Evolutionary conservation across 78 protist genomes (phyloP), one percentile per base, ranked within the genome.

Genomic region (Salpingoeca rosetta): DNA sequence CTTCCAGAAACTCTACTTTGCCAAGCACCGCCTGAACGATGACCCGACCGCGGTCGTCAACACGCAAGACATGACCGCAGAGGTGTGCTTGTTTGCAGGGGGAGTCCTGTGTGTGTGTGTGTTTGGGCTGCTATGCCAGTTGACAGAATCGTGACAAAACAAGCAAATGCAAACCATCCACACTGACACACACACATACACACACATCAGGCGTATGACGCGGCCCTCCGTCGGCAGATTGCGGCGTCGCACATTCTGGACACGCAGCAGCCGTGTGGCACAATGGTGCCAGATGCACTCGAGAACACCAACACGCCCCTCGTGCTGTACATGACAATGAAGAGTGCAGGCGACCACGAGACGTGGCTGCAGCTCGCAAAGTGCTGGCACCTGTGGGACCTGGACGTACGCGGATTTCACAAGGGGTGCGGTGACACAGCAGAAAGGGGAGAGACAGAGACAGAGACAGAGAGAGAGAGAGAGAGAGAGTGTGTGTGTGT

Each of bases 1-100:
- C 77, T 96, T 37, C 51, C 77, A 79, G 40, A 26, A 57, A 1
- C 44, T 37, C n/a, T 82, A 86, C 74, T 82, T 96, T 11, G 56
- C 40, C 38, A 44, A 81, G n/a, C 94, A 93, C 41, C 38, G 27
- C 31, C 82, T 88, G 73, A 84, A 88, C 40, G 51, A 86, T 2
- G 37, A 10, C 40, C 40, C 81, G 7, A 84, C 44, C 65, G 72
- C 44, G 44, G n/a, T 0, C 80, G 26, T 82, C 77, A 22, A 51
- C 40, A 56, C 74, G 28, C 74, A 42, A 7, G 24, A 37, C 11
- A 42, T 80, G 83, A 44, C 73, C 35, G 57, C 26, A 0, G 12
- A 12, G 31, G 44, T 7, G 51, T 78, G 42, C 51, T n/a, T n/a
- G n/a, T n/a, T n/a, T n/a, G n/a, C n/a, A n/a, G n/a, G n/a, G n/a